Percentiles rank a stretch among this genome's conserved stretches.
Evolutionary conservation across 371 early-diverging fungal genomes (phyloP).

Genomic region (Mortierella sp.): DNA sequence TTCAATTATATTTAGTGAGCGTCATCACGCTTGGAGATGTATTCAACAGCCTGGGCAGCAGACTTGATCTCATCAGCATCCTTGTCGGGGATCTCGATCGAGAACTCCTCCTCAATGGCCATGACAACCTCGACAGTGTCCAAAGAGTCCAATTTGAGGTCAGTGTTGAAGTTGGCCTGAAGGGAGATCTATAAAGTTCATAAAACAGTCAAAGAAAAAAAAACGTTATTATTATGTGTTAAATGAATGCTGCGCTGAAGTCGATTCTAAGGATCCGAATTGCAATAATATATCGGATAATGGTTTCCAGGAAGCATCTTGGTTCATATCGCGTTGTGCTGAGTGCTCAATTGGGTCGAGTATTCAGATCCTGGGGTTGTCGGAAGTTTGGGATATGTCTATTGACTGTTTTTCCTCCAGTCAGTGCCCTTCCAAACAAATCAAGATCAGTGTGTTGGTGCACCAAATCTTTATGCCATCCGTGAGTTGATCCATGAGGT

Average conservation of each 20-base stretch:
- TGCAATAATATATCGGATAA: neutral
- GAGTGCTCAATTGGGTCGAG: neutral
- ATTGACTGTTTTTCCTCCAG: neutral
- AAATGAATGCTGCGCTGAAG: slow-evolving; percentile 2
- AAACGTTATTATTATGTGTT: neutral
- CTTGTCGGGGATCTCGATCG: slow-evolving; percentile 96
- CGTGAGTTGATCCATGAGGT: neutral
- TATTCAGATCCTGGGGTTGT: neutral
- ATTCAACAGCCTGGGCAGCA: slow-evolving; percentile 90
- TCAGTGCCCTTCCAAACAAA: neutral
- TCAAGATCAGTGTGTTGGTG: neutral
- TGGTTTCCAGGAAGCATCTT: too few species aligned
- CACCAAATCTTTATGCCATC: neutral
- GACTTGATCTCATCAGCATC: slow-evolving; percentile 97
- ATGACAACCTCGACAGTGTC: slow-evolving; percentile 98
- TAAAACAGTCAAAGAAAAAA: neutral
- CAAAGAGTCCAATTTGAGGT: slow-evolving; percentile 95
- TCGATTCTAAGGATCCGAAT: too few species aligned
- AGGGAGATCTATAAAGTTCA: slow-evolving; percentile 77
- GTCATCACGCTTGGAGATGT: slow-evolving; percentile 81
- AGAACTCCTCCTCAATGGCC: slow-evolving; percentile 99
- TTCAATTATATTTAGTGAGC: slow-evolving; percentile 72
- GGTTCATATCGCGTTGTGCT: neutral
- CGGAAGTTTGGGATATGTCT: neutral
- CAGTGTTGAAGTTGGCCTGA: slow-evolving; percentile 90